Conservation (phyloP, 2,329 filamentous ascomycete genomes). For the Dactylellina haptotyla region DNA sequence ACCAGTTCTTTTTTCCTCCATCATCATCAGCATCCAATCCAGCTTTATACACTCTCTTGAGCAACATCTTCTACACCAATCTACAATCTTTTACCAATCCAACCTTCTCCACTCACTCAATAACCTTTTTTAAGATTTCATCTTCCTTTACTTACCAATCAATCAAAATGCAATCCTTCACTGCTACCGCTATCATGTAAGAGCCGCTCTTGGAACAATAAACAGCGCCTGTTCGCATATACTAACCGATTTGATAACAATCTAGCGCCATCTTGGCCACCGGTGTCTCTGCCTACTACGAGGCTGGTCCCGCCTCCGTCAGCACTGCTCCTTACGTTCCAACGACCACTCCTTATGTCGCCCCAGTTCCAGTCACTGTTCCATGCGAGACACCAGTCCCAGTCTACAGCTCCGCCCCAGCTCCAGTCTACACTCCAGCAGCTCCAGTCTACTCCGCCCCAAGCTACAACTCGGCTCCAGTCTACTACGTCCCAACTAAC, state of each 20-base stretch:
- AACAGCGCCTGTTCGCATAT: not conserved
- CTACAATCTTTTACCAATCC: not conserved
- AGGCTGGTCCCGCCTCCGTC: not conserved
- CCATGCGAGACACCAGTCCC: not conserved
- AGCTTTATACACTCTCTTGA: not conserved
- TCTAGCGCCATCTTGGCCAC: conserved; percentile 1
- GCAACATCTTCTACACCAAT: not conserved
- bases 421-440: not conserved
- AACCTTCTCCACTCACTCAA: not conserved
- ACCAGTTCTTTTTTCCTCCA: conserved; percentile 1
- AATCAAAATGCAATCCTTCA: conserved; percentile 21
- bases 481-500: not conserved
- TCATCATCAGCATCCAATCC: not conserved
- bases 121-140: not conserved
- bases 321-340: not conserved
- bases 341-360: not conserved
- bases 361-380: not conserved
- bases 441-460: conserved; percentile 1
- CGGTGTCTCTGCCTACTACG: not conserved
- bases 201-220: not conserved
- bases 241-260: not conserved
- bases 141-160: not conserved
- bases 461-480: not conserved
- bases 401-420: not conserved
- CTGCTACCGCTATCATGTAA: conserved; percentile 1